A percentile compares a stretch with the other conserved stretches of the same genome.
Evolutionary conservation across 2,329 filamentous ascomycete genomes (phyloP).

Genomic region (Penicillium sp.): DNA sequence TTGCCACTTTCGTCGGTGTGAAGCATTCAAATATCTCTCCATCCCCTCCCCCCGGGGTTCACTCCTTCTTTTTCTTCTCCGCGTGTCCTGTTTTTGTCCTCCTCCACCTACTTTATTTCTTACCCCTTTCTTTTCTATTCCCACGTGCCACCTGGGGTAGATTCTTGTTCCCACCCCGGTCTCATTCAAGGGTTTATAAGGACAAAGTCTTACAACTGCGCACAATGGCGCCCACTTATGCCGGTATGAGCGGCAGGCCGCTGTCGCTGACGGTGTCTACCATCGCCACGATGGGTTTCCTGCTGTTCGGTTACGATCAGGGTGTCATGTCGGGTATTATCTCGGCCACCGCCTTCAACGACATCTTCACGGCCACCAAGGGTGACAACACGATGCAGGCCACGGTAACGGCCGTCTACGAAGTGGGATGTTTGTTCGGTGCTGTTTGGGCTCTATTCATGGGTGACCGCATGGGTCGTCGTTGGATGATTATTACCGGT

Average conservation of each 20-base stretch:
- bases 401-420: slow-evolving; percentile 33
- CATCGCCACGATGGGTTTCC: slow-evolving; percentile 63
- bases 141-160: slow-evolving; percentile 2
- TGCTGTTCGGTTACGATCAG: slow-evolving; percentile 34
- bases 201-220: background rate
- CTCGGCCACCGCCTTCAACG: slow-evolving; percentile 31
- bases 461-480: slow-evolving; percentile 38
- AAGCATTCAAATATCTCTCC: slow-evolving; percentile 30
- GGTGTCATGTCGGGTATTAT: slow-evolving; percentile 44
- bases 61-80: slow-evolving; percentile 13
- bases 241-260: slow-evolving; percentile 58
- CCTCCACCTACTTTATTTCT: slow-evolving; percentile 3
- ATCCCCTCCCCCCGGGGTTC: slow-evolving; percentile 19
- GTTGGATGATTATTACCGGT: slow-evolving; percentile 55
- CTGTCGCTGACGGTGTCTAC: slow-evolving; percentile 59
- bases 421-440: slow-evolving; percentile 37
- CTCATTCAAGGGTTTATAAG: background rate
- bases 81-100: slow-evolving; percentile 7
- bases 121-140: slow-evolving; percentile 3
- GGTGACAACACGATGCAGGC: slow-evolving; percentile 41
- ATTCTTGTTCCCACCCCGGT: background rate
- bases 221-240: slow-evolving; percentile 54
- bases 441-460: slow-evolving; percentile 38
- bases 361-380: slow-evolving; percentile 35
- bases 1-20: slow-evolving; percentile 19